Evolutionary conservation across 164 flowering plant genomes (phyloP).

Genomic region (Macadamia tetraphylla): DNA sequence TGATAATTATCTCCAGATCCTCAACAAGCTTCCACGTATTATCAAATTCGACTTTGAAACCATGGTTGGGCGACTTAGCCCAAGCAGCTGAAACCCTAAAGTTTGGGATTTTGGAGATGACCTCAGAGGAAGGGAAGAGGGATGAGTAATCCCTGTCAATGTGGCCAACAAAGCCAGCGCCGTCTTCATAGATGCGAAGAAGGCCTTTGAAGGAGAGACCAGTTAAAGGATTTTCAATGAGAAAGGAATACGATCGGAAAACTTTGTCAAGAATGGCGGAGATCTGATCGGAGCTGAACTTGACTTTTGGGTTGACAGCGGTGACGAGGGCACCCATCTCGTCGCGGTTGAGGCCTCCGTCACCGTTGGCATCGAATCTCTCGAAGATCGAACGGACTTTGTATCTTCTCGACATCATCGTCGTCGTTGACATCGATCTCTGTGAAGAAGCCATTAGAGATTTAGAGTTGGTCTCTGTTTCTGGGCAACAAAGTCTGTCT

Average conservation of each 20-base stretch:
- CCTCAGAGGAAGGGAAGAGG: not conserved
- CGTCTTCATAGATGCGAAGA: conserved; percentile 17
- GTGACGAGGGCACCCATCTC: conserved; percentile 17
- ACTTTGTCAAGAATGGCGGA: conserved; percentile 18
- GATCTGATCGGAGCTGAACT: conserved; percentile 16
- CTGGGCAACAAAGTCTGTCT: no score
- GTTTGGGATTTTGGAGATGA: conserved; percentile 37
- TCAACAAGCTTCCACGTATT: conserved; percentile 78
- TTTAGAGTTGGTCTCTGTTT: no score
- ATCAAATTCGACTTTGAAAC: conserved; percentile 50
- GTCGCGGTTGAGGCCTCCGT: conserved; percentile 18
- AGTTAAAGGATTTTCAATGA: conserved; percentile 2
- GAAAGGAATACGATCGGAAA: conserved; percentile 14
- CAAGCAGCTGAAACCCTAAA: conserved; percentile 61
- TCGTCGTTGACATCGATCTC: no score
- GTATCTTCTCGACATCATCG: no score
- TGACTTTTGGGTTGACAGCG: conserved; percentile 17
- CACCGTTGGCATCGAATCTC: conserved; percentile 13
- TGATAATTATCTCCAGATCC: conserved; percentile 62
- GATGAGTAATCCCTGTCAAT: conserved; percentile 8
- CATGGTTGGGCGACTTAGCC: conserved; percentile 77
- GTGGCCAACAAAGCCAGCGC: conserved; percentile 14
- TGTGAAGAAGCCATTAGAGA: no score
- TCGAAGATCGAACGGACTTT: conserved; percentile 9
- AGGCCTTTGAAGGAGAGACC: conserved; percentile 18